Evolutionary conservation across 2,329 filamentous ascomycete species (phyloP).

Genomic region (Penicillium corylophilum): DNA sequence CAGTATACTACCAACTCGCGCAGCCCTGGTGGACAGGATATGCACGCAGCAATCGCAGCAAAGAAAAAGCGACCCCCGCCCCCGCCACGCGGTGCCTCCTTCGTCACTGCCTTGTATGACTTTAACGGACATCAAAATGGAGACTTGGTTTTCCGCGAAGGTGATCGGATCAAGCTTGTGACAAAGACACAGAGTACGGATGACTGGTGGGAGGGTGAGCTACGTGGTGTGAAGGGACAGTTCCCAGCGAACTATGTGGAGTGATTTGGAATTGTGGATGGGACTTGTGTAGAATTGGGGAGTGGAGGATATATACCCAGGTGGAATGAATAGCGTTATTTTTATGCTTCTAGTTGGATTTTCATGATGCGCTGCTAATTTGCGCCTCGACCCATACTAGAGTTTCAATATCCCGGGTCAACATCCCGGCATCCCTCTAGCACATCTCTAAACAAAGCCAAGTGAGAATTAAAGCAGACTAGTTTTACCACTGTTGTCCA

Average conservation of each 20-base stretch:
- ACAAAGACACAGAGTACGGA: slow-evolving; percentile 77
- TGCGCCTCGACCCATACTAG: too few species aligned
- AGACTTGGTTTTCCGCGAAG: slow-evolving; percentile 73
- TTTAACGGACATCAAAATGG: slow-evolving; percentile 69
- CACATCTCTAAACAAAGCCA: too few species aligned
- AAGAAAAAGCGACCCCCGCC: slow-evolving; percentile 79
- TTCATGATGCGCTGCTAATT: background rate
- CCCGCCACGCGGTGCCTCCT: slow-evolving; percentile 57
- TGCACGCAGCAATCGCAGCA: slow-evolving; percentile 36
- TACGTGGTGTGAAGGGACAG: slow-evolving; percentile 65
- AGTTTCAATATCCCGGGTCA: too few species aligned
- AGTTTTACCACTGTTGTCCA: too few species aligned
- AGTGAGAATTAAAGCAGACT: too few species aligned
- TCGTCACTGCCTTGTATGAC: slow-evolving; percentile 71
- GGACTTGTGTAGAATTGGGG: background rate
- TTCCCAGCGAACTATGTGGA: slow-evolving; percentile 85
- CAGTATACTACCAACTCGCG: slow-evolving; percentile 36
- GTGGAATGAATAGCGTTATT: background rate
- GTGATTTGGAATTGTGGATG: slow-evolving; percentile 2
- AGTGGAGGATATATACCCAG: background rate
- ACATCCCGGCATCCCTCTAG: too few species aligned
- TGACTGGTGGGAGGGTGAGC: slow-evolving; percentile 85
- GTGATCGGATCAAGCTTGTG: slow-evolving; percentile 72
- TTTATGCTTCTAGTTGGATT: background rate
- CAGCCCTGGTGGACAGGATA: slow-evolving; percentile 40